Conservation (phyloP, 495 filamentous ascomycete species). For the Cryomyces minteri region DNA sequence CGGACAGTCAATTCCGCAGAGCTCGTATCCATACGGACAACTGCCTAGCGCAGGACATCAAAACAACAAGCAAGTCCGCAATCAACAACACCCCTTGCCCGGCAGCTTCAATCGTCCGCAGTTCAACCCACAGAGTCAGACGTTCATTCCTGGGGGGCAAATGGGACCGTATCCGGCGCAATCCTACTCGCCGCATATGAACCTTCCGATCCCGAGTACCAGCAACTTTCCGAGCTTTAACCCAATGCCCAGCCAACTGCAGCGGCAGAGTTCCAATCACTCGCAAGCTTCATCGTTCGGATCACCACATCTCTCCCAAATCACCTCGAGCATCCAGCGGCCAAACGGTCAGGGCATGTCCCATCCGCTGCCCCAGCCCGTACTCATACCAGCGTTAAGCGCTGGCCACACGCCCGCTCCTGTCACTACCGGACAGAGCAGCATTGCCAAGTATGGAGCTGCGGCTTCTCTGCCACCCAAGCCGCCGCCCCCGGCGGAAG, state of each 20-base stretch:
- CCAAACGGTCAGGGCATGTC: conserved; percentile 3
- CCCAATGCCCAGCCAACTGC: not conserved
- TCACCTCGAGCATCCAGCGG: conserved; percentile 1
- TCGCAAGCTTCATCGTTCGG: conserved; percentile 1
- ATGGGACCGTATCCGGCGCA: conserved; percentile 10
- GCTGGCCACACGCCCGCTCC: conserved; percentile 1
- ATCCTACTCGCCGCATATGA: not conserved
- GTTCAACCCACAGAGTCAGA: conserved; percentile 85
- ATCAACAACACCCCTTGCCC: conserved; percentile 50
- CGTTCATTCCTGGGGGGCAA: conserved; percentile 50
- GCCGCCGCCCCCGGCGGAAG: conserved; percentile 18
- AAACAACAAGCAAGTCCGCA: conserved; percentile 36
- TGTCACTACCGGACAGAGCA: conserved; percentile 13
- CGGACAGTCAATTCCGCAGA: conserved; percentile 19
- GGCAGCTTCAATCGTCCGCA: conserved; percentile 66
- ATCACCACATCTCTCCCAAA: not conserved
- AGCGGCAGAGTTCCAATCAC: conserved; percentile 3
- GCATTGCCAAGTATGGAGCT: conserved; percentile 25
- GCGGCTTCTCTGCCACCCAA: conserved; percentile 24
- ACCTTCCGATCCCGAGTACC: not conserved
- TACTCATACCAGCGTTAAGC: conserved; percentile 4
- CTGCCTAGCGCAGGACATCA: conserved; percentile 52
- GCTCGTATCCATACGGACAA: conserved; percentile 61
- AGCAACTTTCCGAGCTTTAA: not conserved
- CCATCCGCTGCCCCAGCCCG: conserved; percentile 12